Conservation (phyloP, 2,329 filamentous ascomycete genomes). For the Xylaria arbuscula region DNA sequence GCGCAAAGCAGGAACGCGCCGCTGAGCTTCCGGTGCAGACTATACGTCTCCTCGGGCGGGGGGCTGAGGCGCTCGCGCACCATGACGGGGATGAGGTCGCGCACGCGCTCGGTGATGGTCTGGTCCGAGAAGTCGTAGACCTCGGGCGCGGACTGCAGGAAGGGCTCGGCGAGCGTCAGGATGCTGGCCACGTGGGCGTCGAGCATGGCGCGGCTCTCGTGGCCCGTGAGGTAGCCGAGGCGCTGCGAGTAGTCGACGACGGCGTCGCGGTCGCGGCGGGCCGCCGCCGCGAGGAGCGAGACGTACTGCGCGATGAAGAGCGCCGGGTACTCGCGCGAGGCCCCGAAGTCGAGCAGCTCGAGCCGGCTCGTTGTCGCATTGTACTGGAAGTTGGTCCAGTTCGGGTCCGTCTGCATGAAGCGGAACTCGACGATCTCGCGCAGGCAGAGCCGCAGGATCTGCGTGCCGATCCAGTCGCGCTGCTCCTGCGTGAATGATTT, state of each 20-base stretch:
- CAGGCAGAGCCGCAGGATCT: conserved; percentile 90
- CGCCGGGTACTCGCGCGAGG: conserved; percentile 84
- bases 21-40: conserved; percentile 91
- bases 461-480: conserved; percentile 94
- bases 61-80: conserved; percentile 86
- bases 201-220: conserved; percentile 86
- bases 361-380: conserved; percentile 77
- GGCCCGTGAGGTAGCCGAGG: conserved; percentile 91
- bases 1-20: conserved; percentile 95
- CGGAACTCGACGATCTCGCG: conserved; percentile 93
- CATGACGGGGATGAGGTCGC: conserved; percentile 91
- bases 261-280: conserved; percentile 71
- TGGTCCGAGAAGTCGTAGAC: conserved; percentile 94
- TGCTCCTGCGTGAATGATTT: conserved; percentile 79
- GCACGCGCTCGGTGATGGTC: conserved; percentile 95
- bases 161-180: conserved; percentile 91
- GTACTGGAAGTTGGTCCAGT: conserved; percentile 99
- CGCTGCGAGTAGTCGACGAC: conserved; percentile 77
- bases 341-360: conserved; percentile 95
- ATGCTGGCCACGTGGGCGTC: conserved; percentile 91
- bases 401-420: conserved; percentile 99
- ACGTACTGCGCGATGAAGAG: conserved; percentile 85
- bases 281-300: conserved; percentile 81
- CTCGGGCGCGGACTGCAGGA: conserved; percentile 78
- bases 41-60: conserved; percentile 97